Percentiles rank a stretch among this genome's conserved stretches.
These are phyloP conservation scores for Tolypocladium pustulatum DNA, from an alignment of 2,329 filamentous ascomycete genomes.

Conservation along the genomic window DNA sequence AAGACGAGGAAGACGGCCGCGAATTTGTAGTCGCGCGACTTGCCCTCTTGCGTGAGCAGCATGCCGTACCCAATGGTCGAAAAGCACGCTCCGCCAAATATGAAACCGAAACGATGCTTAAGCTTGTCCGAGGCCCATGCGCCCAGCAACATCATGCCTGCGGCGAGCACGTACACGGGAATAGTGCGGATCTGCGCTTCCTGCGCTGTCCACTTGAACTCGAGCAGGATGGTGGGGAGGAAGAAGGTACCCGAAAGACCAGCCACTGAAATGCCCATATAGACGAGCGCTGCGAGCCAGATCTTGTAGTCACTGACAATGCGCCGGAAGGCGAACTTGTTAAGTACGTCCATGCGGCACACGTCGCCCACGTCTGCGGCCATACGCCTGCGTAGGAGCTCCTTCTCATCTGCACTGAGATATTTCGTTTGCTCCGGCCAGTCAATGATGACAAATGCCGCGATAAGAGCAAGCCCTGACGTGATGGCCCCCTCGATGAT, in stretches of 20 bases:
- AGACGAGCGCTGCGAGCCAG: slow-evolving; percentile 25
- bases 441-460: slow-evolving; percentile 13
- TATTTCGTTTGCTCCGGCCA: slow-evolving; percentile 25
- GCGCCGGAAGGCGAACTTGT: slow-evolving; percentile 33
- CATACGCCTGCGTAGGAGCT: slow-evolving; percentile 29
- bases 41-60: slow-evolving; percentile 27
- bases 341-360: slow-evolving; percentile 39
- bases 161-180: slow-evolving; percentile 25
- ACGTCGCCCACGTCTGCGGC: slow-evolving; percentile 29
- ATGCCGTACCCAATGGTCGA: slow-evolving; percentile 45
- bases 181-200: slow-evolving; percentile 24
- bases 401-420: slow-evolving; percentile 32
- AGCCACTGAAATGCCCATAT: slow-evolving; percentile 30
- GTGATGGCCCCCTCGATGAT: slow-evolving; percentile 19
- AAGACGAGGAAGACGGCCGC: slow-evolving; percentile 45
- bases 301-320: slow-evolving; percentile 37
- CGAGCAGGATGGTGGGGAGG: slow-evolving; percentile 25
- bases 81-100: slow-evolving; percentile 36
- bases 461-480: slow-evolving; percentile 10
- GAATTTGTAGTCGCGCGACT: slow-evolving; percentile 28
- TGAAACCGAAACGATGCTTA: slow-evolving; percentile 43
- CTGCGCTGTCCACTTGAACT: slow-evolving; percentile 22
- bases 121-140: slow-evolving; percentile 38
- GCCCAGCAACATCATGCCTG: slow-evolving; percentile 15
- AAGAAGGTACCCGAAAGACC: slow-evolving; percentile 31